These are phyloP conservation scores for Coelastrella sp. DNA, from an alignment of 139 green algal genomes.

Conservation along the genomic window DNA sequence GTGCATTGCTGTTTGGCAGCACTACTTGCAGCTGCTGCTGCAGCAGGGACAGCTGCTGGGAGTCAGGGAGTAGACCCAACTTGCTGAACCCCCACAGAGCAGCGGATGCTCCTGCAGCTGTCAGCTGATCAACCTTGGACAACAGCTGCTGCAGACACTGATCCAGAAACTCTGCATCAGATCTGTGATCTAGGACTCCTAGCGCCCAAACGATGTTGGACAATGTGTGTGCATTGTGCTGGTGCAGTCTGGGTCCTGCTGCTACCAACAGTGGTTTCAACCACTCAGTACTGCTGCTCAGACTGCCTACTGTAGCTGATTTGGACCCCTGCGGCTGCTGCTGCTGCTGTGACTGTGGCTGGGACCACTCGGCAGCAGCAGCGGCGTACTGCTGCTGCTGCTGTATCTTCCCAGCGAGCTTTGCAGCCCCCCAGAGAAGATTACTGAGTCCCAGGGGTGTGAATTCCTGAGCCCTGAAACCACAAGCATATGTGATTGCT, in stretches of 20 bases:
- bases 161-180: background rate
- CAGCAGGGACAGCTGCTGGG: constrained; percentile 30
- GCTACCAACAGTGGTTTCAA: constrained; percentile 5
- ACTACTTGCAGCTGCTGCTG: constrained; percentile 23
- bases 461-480: constrained; percentile 10
- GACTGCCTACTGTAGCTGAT: constrained; percentile 10
- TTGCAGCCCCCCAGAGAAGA: constrained; percentile 51
- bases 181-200: constrained; percentile 23
- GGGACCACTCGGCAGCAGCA: background rate
- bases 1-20: background rate
- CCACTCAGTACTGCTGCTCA: constrained; percentile 25
- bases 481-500: constrained; percentile 23
- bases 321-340: background rate
- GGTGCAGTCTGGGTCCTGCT: background rate
- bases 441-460: constrained; percentile 50
- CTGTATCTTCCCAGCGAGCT: constrained; percentile 12
- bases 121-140: constrained; percentile 1
- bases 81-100: constrained; percentile 14
- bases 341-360: constrained; percentile 18
- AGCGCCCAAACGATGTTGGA: constrained; percentile 51
- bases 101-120: constrained; percentile 13
- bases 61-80: background rate
- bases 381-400: background rate
- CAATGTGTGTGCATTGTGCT: constrained; percentile 22
- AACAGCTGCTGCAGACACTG: background rate